Conservation (phyloP, 306 rosid species). For the Fragaria vesca region DNA sequence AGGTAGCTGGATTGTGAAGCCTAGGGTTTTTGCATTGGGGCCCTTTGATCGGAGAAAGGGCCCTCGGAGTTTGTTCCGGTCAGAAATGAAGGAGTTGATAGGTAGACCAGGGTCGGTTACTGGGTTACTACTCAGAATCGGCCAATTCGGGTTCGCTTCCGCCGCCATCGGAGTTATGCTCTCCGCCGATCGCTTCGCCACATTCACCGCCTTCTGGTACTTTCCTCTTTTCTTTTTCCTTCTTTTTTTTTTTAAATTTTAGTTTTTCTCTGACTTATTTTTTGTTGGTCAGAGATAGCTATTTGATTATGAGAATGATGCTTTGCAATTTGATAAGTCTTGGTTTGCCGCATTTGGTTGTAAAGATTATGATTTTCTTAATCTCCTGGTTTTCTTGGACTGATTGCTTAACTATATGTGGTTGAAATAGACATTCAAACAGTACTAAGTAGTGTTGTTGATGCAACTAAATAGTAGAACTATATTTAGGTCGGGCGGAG, state of each 20-base stretch:
- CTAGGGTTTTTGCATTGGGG: conserved; percentile 40
- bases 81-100: conserved; percentile 56
- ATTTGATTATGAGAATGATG: not conserved
- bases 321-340: not conserved
- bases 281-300: not conserved
- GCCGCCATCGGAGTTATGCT: conserved; percentile 77
- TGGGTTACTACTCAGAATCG: conserved; percentile 65
- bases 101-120: conserved; percentile 84
- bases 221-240: not conserved
- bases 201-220: conserved; percentile 88
- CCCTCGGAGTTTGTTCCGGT: conserved; percentile 10
- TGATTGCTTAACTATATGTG: not conserved
- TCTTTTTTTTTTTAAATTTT: not conserved
- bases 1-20: conserved; percentile 27
- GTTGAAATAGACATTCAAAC: not conserved
- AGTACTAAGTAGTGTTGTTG: not conserved
- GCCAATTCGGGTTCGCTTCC: conserved; percentile 75
- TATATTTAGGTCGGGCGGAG: not conserved
- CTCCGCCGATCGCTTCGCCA: conserved; percentile 63
- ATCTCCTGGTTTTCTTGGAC: not conserved
- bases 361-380: not conserved
- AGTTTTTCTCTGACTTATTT: not conserved
- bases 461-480: not conserved
- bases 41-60: conserved; percentile 26
- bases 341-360: not conserved